Evolutionary conservation across 192 early-diverging fungal species (phyloP), one percentile per base, ranked within the genome.

Genomic region (Podila epigama): DNA sequence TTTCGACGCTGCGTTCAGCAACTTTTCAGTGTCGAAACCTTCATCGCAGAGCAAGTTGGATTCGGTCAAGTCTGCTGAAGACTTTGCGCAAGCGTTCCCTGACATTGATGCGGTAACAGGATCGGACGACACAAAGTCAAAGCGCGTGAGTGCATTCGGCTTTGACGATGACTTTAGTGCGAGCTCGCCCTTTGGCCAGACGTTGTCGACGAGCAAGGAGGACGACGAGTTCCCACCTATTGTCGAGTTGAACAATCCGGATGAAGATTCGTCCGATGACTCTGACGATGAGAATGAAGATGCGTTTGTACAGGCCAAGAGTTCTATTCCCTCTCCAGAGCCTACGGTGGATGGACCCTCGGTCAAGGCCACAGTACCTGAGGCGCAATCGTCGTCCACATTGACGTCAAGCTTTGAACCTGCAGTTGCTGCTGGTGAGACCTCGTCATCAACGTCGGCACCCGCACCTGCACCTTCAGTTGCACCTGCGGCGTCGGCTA

Each of bases 151-250:
- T 33, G 73, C 73, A 1, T 77, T 77, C 57, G 73, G 73, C 16
- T 77, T 77, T 48, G 73, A 77, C 20, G 73, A 77, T 31, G 73
- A 77, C 27, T 77, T 77, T 63, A 58, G 62, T 28, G 40, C 31
- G 1, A 22, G 34, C 5, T 58, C 59, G 1, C 36, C 73, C 3
- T 68, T 68, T 29, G 41, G 25, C 31, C 66, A 68, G 29, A 20
- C 48, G 0, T 35, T 42, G 13, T 44, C 53, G 9, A 63, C 58
- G 65, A 53, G 35, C 55, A 77, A 64, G 9, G 41, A 59, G 41
- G 73, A 77, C 0, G 42, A 63, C 18, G 73, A 77, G 56, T 77
- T 77, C 63, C 73, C 73, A 34, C 73, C 73, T 7, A 77, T 77
- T 48, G 73, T 77, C 9, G 73, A 77, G 34, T 33, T 77, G 27